Base-by-base conservation (phyloP, 2,329 filamentous ascomycete genomes). In the Trichoderma aggressivum region DNA sequence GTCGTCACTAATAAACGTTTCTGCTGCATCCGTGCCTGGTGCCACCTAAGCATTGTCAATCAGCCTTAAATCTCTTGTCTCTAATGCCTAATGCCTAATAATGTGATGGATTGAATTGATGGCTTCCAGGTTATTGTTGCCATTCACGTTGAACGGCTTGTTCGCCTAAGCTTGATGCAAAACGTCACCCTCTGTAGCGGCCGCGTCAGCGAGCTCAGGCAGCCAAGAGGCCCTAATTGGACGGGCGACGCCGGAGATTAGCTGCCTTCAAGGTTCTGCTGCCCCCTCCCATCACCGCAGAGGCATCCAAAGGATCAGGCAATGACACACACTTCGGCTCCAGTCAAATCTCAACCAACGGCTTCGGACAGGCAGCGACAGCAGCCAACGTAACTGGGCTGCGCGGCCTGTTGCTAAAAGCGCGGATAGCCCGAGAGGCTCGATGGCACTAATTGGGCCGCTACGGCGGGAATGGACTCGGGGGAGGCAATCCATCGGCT, bases 301-400 rank as follows among this genome's bases (percentile, higher is more conserved):
- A n/a, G n/a, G n/a, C 39, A 26, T 14, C 61, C 12, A 28, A 28
- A 58, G 34, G 34, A 58, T 67, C 64, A 43, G 50, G 32, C 64
- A 36, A 64, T 53, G 61, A 43, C 10, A 18, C 61, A 14, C 32
- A n/a, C 39, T 43, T 12, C 47, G 21, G 5, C 21, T 18, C 55
- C 56, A 21, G n/a, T n/a, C 18, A 34, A 34, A 34, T 21, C n/a
- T 59, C 56, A n/a, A 34, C 56, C 26, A 56, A 56, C 62, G n/a
- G 30, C 47, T 36, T 36, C 62, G 7, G 24, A 39, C 63, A 66
- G 63, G 64, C 50, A 43, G 32, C 65, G 65, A 43, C 65, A 34
- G 55, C 55, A 28, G 65, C 32, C 36, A 56, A 68, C 65, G 65
- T 68, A 59, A 68, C 65, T 18, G 50, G 64, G 55, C 64, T 60